Evolutionary conservation across 371 early-diverging fungal species (phyloP).

Genomic region (Mortierella sp.): DNA sequence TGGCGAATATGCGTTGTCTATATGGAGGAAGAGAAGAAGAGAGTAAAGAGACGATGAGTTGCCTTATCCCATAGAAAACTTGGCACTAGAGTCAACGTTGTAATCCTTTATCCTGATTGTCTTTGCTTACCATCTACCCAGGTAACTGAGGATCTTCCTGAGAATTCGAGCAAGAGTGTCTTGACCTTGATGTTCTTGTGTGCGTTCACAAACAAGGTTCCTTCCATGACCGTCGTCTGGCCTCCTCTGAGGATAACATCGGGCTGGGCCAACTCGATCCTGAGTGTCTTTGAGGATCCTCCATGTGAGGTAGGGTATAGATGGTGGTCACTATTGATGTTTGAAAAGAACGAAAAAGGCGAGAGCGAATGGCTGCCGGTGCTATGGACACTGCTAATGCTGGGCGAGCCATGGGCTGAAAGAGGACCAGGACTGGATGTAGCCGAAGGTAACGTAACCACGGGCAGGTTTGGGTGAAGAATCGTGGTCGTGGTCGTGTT

Average conservation of each 20-base stretch:
- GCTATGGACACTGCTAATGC: neutral
- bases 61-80: too few relatives aligned
- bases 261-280: slow-evolving; percentile 28
- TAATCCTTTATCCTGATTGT: too few relatives aligned
- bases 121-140: slow-evolving; percentile 45
- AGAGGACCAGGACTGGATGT: neutral
- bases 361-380: neutral
- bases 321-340: neutral
- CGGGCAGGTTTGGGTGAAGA: neutral
- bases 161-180: slow-evolving; percentile 36
- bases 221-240: slow-evolving; percentile 23
- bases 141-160: slow-evolving; percentile 46
- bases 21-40: neutral
- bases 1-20: slow-evolving; percentile 46
- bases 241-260: slow-evolving; percentile 25
- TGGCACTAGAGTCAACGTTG: neutral
- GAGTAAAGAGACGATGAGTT: too few relatives aligned
- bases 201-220: slow-evolving; percentile 28
- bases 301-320: neutral
- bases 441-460: too few relatives aligned
- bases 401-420: neutral
- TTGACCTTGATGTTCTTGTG: slow-evolving; percentile 45
- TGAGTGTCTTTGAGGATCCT: slow-evolving; percentile 25
- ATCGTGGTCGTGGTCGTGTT: slow-evolving; percentile 5
- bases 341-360: slow-evolving; percentile 13